These are phyloP conservation scores for Exophiala viscosa DNA, from an alignment of 2,329 filamentous ascomycete genomes.

Conservation along the genomic window DNA sequence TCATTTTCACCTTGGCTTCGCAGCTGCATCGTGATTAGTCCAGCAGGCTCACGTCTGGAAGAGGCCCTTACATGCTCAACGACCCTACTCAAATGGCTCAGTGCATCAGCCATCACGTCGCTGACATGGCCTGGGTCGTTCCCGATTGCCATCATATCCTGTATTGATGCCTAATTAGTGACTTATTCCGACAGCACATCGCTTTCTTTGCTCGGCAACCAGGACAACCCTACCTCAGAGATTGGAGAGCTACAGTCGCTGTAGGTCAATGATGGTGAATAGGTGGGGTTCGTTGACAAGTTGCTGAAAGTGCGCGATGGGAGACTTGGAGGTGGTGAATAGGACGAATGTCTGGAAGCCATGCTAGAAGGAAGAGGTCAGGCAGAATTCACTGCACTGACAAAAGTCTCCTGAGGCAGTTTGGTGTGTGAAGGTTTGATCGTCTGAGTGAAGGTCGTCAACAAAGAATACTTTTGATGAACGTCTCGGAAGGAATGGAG, in stretches of 20 bases:
- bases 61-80: slow-evolving; percentile 28
- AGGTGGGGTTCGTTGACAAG: slow-evolving; percentile 14
- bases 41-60: slow-evolving; percentile 7
- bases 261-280: slow-evolving; percentile 25
- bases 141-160: slow-evolving; percentile 24
- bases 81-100: slow-evolving; percentile 26
- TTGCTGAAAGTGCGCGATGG: slow-evolving; percentile 15
- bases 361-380: slow-evolving; percentile 15
- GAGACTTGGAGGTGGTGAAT: slow-evolving; percentile 10
- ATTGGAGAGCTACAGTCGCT: slow-evolving; percentile 24
- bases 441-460: slow-evolving; percentile 3
- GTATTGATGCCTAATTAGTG: slow-evolving; percentile 21
- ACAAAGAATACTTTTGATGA: slow-evolving; percentile 19
- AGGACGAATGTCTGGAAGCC: slow-evolving; percentile 14
- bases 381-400: slow-evolving; percentile 10
- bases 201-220: not conserved
- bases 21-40: slow-evolving; percentile 31
- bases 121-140: slow-evolving; percentile 26
- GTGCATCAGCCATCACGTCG: slow-evolving; percentile 25
- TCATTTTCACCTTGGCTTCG: slow-evolving; percentile 31
- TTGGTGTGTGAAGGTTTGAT: not conserved
- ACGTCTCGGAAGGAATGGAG: slow-evolving; percentile 5
- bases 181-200: not conserved
- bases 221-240: slow-evolving; percentile 18
- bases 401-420: not conserved